Evolutionary conservation across 2,329 filamentous ascomycete species (phyloP), one percentile per base, ranked within the genome.

Genomic region (Fonsecaea pedrosoi): DNA sequence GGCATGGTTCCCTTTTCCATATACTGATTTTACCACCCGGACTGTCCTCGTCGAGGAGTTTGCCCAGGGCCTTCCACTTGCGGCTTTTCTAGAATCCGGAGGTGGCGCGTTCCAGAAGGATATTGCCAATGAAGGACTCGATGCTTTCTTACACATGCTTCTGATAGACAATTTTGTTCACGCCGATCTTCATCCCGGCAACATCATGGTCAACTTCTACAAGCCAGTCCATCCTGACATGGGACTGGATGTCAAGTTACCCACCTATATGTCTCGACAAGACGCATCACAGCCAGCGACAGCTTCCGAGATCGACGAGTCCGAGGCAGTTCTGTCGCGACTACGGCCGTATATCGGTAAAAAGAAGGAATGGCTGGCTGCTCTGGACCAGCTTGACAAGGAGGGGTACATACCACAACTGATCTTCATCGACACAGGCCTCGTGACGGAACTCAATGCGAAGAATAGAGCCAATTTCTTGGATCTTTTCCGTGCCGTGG

Each of bases 191-290:
- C 95, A 99, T 76, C 95, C 95, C 0, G 95, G 95, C 32, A 99
- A 99, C 77, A 98, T 99, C 80, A 98, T 99, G 94, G 94, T 99
- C 55, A 92, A 96, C 70, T 99, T 99, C 82, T 97, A 98, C 79
- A 89, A 94, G 74, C 89, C 94, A 0, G 87, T 89, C 13, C 85
- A 89, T 68, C 86, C 94, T 0, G 87, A 90, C 57, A 81, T 96
- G 0, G 45, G 45, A 21, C 18, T 50, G 9, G 45, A 50, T 5
- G 45, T 50, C 45, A 50, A 50, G 45, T 82, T 83, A 25, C 80
- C 89, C 4, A 77, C 77, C 45, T 77, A 78, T 25, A 78, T 83
- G 63, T 80, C 77, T 3, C 78, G 76, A 30, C 73, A 71, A 30
- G 70, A 71, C 54, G 78, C 79, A 7, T 77, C 76, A 1, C 74